These are phyloP conservation scores for Xylariaceae sp. DNA, from an alignment of 2,329 filamentous ascomycete genomes.

Conservation along the genomic window DNA sequence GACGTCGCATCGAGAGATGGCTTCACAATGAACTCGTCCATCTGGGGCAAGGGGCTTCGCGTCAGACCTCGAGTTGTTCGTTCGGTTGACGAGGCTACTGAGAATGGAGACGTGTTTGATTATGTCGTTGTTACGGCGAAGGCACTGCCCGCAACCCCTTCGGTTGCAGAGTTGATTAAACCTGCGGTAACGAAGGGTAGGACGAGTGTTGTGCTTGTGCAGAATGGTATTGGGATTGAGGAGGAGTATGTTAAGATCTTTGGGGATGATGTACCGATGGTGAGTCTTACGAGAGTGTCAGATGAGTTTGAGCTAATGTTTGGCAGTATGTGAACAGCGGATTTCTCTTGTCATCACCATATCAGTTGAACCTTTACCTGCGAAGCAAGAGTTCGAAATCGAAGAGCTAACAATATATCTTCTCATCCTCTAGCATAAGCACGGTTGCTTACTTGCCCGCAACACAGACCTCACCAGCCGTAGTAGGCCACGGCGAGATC, in stretches of 20 bases:
- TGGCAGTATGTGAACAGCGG: too few species aligned
- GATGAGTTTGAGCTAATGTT: too few species aligned
- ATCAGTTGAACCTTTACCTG: too few species aligned
- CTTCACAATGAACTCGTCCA: conserved; percentile 30
- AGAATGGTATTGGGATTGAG: conserved; percentile 58
- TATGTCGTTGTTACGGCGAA: conserved; percentile 30
- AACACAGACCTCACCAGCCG: conserved; percentile 47
- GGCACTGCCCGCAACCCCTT: conserved; percentile 24
- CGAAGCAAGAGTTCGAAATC: too few species aligned
- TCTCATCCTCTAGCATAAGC: conserved; percentile 13
- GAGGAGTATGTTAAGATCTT: conserved; percentile 48
- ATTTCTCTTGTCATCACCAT: too few species aligned
- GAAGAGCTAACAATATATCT: too few species aligned
- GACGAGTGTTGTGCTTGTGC: conserved; percentile 53
- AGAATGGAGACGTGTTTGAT: conserved; percentile 23
- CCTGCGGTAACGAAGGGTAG: conserved; percentile 24
- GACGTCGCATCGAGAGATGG: conserved; percentile 26
- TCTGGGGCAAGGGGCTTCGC: conserved; percentile 29
- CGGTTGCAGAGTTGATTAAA: conserved; percentile 27
- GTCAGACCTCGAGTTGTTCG: conserved; percentile 27
- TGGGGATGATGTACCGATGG: conserved; percentile 41
- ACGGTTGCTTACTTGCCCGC: conserved; percentile 52
- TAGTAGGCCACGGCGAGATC: conserved; percentile 43
- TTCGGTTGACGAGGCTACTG: conserved; percentile 30
- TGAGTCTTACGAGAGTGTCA: conserved; percentile 30